Evolutionary conservation across 768 basidiomycete genomes (phyloP).

Genomic region (Phaffia tasmanica): DNA sequence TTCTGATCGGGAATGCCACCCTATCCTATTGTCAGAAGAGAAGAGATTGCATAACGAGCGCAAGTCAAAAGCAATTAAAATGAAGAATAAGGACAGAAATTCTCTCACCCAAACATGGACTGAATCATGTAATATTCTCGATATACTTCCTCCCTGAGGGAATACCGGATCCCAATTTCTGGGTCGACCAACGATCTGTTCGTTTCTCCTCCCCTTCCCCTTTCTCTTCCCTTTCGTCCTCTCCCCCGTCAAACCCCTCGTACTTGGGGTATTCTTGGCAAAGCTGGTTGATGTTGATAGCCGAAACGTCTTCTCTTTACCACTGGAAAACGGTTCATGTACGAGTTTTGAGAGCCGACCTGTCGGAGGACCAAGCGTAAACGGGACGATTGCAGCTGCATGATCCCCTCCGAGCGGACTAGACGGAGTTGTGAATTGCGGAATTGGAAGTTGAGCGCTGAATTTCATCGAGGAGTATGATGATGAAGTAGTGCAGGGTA

Average conservation of each 20-base stretch:
- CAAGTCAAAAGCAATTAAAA: too few species aligned
- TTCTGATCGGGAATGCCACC: constrained; percentile 11
- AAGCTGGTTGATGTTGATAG: too few species aligned
- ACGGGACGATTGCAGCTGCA: constrained; percentile 2
- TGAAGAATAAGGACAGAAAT: background rate
- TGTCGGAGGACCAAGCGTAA: constrained; percentile 13
- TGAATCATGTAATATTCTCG: constrained; percentile 6
- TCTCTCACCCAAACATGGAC: background rate
- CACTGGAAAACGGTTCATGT: too few species aligned
- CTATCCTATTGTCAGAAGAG: constrained; percentile 2
- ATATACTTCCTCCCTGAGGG: constrained; percentile 12
- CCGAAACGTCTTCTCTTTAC: too few species aligned
- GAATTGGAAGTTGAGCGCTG: background rate
- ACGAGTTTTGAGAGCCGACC: background rate
- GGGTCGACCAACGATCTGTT: background rate
- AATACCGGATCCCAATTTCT: background rate
- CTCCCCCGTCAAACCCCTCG: too few species aligned
- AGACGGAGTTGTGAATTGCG: background rate
- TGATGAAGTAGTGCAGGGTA: background rate
- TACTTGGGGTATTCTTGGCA: too few species aligned
- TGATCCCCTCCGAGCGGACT: background rate
- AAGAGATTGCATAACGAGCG: background rate
- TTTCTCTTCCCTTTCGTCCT: too few species aligned
- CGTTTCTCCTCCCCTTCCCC: background rate
- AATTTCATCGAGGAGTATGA: constrained; percentile 4